Evolutionary conservation across 2,329 filamentous ascomycete genomes (phyloP), one percentile per base, ranked within the genome.

Genomic region (Paramyrothecium sp.): DNA sequence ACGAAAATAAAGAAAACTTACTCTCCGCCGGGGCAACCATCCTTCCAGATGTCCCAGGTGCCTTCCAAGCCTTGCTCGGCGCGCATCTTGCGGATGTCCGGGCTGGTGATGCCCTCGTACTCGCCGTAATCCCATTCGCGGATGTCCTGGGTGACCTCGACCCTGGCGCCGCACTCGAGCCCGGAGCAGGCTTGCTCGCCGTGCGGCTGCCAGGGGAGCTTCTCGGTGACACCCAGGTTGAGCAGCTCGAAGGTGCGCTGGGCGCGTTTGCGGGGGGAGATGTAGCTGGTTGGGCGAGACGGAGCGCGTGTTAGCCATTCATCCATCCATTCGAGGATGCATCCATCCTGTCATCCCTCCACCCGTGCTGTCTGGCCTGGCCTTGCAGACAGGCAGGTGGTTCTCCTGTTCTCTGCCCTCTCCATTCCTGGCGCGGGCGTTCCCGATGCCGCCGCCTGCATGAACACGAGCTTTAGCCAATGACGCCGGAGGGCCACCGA

Each of bases 201-300:
- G 58, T 82, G 80, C 17, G 73, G 66, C 34, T 81, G 71, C 92
- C 92, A 96, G 0, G 92, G 92, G 17, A 93, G 78, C 2, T 81
- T 60, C 46, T 86, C 83, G n/a, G 77, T 73, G 69, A 88, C 87
- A 53, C 88, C 90, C 20, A 97, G 78, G 64, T 90, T 85, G 23
- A 97, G 86, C 51, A 97, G 84, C 71, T 97, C 92, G 69, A 97
- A 89, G n/a, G 93, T 98, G 53, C 86, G 84, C 73, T 95, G 92
- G 20, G 94, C 92, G 58, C 93, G 89, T 60, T 83, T 85, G 51
- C 93, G 89, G 3, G 93, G 94, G 2, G 91, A 96, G 46, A 97
- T 92, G 73, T 94, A 97, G 66, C 84, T 89, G 65, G 22, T 54
- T 16, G 33, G 33, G 33, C 10, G 16, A 16, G 33, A 16, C 33